Evolutionary conservation across 345 rosid species (phyloP), one percentile per base, ranked within the genome.

Genomic region (Nasturtium officinale): DNA sequence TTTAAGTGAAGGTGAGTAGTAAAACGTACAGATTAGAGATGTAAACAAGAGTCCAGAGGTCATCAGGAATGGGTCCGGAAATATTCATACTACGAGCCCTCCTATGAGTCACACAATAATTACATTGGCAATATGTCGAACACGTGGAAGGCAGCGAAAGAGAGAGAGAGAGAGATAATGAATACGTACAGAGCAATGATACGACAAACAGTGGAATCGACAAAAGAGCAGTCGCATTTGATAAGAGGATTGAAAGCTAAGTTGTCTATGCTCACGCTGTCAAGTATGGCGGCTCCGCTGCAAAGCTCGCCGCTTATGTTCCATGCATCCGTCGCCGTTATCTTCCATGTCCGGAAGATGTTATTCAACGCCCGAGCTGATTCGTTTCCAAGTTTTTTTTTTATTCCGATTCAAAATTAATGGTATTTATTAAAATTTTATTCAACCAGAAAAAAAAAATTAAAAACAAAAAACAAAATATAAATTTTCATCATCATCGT

Each of bases 281-380:
- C 43, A 17, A 50, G 65, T 5, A 68, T 45, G 51, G 93, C 89
- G 2, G 63, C 67, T 62, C 90, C 92, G 55, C 73, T 81, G 81
- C 91, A 87, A 1, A 78, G 82, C 23, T 87, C 84, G 59, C 91
- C 91, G 28, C 81, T 82, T 20, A 59, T 77, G 74, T 86, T 88
- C 90, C 93, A 88, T 11, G 9, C 30, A 0, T 18, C 7, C 4
- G 57, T 21, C 0, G 89, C 78, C 51, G 74, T 20, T 30, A 72
- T 67, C 6, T 65, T 65, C 93, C 93, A 88, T 65, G 76, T 42
- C 9, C 66, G 30, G 26, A 85, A 88, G 6, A 88, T 82, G 18
- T 79, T 70, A 66, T 88, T 86, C 77, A 88, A 62, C 2, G 81
- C 81, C 32, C 80, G 55, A 18, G 76, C 87, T 83, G 47, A 35